These are phyloP conservation scores for Lachancea sp. DNA, from an alignment of 805 yeast genomes.

Conservation along the genomic window DNA sequence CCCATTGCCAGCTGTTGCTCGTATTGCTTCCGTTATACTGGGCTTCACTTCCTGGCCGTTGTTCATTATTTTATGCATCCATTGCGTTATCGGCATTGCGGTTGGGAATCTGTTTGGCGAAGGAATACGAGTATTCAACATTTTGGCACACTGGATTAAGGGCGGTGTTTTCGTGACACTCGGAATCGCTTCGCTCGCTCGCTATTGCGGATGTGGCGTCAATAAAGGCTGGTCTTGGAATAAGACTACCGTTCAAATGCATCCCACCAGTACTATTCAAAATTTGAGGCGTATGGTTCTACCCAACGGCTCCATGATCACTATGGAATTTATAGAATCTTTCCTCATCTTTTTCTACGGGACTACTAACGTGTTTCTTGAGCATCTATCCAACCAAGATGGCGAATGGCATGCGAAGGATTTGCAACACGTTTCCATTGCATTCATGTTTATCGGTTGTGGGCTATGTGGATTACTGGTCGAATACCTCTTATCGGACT, in stretches of 20 bases:
- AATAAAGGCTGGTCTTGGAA: slow-evolving; percentile 93
- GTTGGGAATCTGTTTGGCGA: slow-evolving; percentile 66
- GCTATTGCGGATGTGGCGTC: slow-evolving; percentile 79
- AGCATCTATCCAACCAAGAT: slow-evolving; percentile 72
- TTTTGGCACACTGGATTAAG: slow-evolving; percentile 91
- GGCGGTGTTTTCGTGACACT: slow-evolving; percentile 81
- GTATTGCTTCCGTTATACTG: slow-evolving; percentile 36
- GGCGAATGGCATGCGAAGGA: slow-evolving; percentile 89
- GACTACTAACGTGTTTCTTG: slow-evolving; percentile 80
- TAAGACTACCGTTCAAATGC: slow-evolving; percentile 29
- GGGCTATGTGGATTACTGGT: slow-evolving; percentile 86
- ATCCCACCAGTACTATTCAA: slow-evolving; percentile 20
- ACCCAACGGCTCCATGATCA: slow-evolving; percentile 42
- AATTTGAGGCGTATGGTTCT: slow-evolving; percentile 22
- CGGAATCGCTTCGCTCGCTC: slow-evolving; percentile 74
- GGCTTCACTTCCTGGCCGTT: slow-evolving; percentile 56
- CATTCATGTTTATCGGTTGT: slow-evolving; percentile 84
- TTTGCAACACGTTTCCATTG: slow-evolving; percentile 83
- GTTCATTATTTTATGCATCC: slow-evolving; percentile 51
- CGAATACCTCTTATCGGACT: slow-evolving; percentile 56
- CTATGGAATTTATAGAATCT: slow-evolving; percentile 84
- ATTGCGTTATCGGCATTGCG: slow-evolving; percentile 50
- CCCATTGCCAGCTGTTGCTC: slow-evolving; percentile 11
- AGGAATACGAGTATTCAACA: slow-evolving; percentile 61
- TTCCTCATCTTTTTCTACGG: slow-evolving; percentile 83